phyloP scores from a whole-genome alignment of 2,329 filamentous ascomycete species.

The Diaporthe sp. region DNA sequence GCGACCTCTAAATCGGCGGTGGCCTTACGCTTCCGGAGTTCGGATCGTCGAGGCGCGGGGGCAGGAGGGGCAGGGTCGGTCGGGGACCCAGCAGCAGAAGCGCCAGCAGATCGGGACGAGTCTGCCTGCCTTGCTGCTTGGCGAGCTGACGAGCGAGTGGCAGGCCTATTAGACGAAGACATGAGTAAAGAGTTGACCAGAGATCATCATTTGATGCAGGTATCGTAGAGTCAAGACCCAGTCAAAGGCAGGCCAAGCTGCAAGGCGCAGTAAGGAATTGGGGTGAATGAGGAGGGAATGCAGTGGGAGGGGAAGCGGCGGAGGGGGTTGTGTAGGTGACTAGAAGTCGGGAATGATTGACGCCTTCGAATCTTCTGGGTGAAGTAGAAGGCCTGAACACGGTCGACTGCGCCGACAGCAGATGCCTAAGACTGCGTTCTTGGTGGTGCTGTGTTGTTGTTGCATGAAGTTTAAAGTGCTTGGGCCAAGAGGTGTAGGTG shows the following conservation, averaged over 20 bases:
- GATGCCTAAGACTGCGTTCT: conserved; percentile 17
- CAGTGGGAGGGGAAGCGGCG: background rate
- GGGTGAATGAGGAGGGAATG: conserved; percentile 10
- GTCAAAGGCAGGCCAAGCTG: conserved; percentile 34
- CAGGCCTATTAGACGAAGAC: conserved; percentile 80
- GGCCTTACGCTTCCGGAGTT: conserved; percentile 81
- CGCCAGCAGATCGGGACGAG: conserved; percentile 57
- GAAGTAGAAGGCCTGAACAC: background rate
- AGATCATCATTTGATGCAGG: conserved; percentile 40
- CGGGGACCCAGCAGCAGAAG: conserved; percentile 54
- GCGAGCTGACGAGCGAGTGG: conserved; percentile 94
- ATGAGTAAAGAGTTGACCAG: conserved; percentile 73
- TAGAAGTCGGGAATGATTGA: conserved; percentile 19
- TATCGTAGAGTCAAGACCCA: conserved; percentile 36
- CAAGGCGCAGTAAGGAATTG: conserved; percentile 40
- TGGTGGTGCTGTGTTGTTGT: conserved; percentile 11
- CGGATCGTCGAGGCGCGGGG: conserved; percentile 53
- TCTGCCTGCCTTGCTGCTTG: conserved; percentile 78
- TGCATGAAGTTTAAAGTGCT: conserved; percentile 4
- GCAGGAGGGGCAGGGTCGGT: conserved; percentile 55
- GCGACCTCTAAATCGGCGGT: conserved; percentile 59
- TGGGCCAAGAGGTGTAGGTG: conserved; percentile 3
- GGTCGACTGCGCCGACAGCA: conserved; percentile 6
- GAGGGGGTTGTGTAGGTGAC: conserved; percentile 18
- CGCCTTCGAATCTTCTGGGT: background rate